Evolutionary conservation across 306 rosid genomes (phyloP), one percentile per base, ranked within the genome.

Genomic region (Amphicarpaea edgeworthii): DNA sequence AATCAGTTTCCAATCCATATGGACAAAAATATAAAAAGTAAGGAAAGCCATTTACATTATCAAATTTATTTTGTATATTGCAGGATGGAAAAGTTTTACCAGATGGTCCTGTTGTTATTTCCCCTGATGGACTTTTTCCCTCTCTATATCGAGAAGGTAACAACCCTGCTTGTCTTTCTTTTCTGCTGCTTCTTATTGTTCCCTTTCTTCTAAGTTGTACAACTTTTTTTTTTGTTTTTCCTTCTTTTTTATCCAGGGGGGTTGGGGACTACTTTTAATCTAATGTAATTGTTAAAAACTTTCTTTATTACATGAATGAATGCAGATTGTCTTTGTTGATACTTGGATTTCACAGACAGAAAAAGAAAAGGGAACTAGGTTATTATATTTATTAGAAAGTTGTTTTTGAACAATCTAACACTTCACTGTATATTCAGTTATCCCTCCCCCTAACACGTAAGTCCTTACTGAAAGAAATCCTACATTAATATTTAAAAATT

Each of bases 41-140:
- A 43, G 26, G 58, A 67, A 54, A 58, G n/a, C 41, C 26, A 41
- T 59, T 65, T 60, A 32, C 38, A 45, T 62, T 42, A n/a, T 65
- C 82, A 61, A 43, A 77, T 37, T 76, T 63, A 54, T 70, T 75
- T 60, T 68, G 20, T 76, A 50, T 38, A 30, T 81, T 70, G 77
- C 83, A 96, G 99, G 93, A 92, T 76, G 99, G 97, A 67, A 90
- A 92, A 85, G 89, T 88, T 82, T 81, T 96, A 60, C 99, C 99
- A 3, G 96, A 90, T 61, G 99, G 98, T 42, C 99, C 99, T 32
- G 96, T 96, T 77, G 92, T 92, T 84, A 96, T 96, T 80, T 92
- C 99, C 70, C 99, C 99, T 1, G 97, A 96, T 16, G 99, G 98
- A 61, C 92, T 96, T 70, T 92, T 96, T 58, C 98, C 99, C 73